Conservation (phyloP, 768 basidiomycete genomes). For the Boletus barrowsii region DNA sequence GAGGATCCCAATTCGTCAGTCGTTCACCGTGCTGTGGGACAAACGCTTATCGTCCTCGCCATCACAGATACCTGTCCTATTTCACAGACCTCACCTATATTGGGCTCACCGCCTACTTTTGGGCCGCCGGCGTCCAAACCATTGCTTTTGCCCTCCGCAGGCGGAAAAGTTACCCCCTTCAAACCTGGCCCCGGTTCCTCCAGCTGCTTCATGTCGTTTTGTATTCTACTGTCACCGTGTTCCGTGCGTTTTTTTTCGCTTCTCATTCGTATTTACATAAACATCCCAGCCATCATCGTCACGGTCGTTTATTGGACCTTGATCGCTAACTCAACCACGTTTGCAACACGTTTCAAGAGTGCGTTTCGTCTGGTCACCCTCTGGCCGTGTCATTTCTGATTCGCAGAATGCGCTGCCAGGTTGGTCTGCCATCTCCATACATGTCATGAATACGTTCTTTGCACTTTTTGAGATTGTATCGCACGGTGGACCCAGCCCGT, state of each 20-base stretch:
- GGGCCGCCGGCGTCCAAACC: constrained; percentile 55
- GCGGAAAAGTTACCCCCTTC: constrained; percentile 49
- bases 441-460: constrained; percentile 57
- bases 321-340: constrained; percentile 42
- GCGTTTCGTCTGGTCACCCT: constrained; percentile 13
- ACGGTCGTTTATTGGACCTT: constrained; percentile 63
- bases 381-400: background rate
- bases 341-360: constrained; percentile 40
- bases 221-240: constrained; percentile 47
- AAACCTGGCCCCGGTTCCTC: constrained; percentile 52
- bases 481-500: constrained; percentile 49
- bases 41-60: background rate
- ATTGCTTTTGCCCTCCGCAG: constrained; percentile 37
- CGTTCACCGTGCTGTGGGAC: constrained; percentile 19
- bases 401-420: constrained; percentile 31
- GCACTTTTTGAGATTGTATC: constrained; percentile 60
- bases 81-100: constrained; percentile 64
- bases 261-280: background rate
- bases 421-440: constrained; percentile 58
- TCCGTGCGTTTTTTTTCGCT: constrained; percentile 44
- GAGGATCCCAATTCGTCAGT: constrained; percentile 28
- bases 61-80: constrained; percentile 55
- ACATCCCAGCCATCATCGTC: constrained; percentile 54
- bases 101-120: constrained; percentile 62
- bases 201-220: constrained; percentile 59